Percentiles rank a stretch among this genome's conserved stretches.
These are phyloP conservation scores for Clitopilus hobsonii DNA, from an alignment of 768 basidiomycete genomes.

Conservation along the genomic window DNA sequence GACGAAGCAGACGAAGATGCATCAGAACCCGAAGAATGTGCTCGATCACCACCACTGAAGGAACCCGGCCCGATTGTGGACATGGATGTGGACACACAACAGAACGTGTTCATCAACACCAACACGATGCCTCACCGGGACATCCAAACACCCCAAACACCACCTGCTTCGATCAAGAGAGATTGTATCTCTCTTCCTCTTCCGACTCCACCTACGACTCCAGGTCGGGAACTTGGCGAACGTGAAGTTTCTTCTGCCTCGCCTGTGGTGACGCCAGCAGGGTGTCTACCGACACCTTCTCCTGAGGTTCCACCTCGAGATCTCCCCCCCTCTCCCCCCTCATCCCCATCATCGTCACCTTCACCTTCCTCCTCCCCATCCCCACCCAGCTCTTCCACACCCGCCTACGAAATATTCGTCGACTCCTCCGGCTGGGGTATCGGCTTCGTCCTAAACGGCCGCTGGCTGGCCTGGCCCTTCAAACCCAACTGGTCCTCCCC, in stretches of 20 bases:
- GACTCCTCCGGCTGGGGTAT: constrained; percentile 39
- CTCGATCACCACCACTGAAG: no score
- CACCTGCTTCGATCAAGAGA: background rate
- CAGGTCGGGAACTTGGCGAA: background rate
- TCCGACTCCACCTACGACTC: background rate
- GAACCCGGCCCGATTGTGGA: no score
- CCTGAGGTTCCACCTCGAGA: background rate
- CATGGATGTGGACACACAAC: no score
- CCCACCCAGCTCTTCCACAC: background rate
- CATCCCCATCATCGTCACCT: background rate
- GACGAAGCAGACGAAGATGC: background rate
- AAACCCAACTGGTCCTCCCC: constrained; percentile 19
- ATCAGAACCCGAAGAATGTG: background rate
- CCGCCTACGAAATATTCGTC: constrained; percentile 24
- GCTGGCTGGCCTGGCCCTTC: constrained; percentile 38
- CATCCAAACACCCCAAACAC: background rate
- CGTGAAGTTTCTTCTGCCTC: no score
- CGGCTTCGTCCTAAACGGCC: constrained; percentile 26
- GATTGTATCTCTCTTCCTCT: background rate
- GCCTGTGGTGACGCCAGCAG: no score
- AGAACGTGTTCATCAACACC: no score
- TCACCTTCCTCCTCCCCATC: background rate
- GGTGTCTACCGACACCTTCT: background rate
- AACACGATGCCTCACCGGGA: no score
- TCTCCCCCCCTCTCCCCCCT: background rate